These are phyloP conservation scores for Malania oleifera DNA, from an alignment of 164 flowering plant genomes.

Conservation along the genomic window DNA sequence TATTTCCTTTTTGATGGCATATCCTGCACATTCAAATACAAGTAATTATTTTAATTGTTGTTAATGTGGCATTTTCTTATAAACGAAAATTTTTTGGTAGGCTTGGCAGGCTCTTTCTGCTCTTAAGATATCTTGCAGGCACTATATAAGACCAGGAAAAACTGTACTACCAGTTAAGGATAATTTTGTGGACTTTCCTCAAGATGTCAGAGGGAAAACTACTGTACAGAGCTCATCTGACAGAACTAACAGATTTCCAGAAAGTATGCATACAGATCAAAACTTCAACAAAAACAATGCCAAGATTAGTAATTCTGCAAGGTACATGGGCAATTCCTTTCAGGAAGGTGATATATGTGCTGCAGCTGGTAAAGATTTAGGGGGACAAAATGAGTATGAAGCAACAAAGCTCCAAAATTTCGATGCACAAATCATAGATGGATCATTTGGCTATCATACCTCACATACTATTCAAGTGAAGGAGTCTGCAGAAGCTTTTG, in stretches of 20 bases:
- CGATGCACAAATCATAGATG: slow-evolving; percentile 14
- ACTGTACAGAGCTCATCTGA: slow-evolving; percentile 28
- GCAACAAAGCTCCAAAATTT: slow-evolving; percentile 17
- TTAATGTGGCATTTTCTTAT: not conserved
- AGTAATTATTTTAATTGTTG: not conserved
- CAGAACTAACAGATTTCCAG: slow-evolving; percentile 8
- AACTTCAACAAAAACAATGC: slow-evolving; percentile 18
- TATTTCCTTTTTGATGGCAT: not conserved
- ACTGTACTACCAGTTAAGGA: slow-evolving; percentile 37
- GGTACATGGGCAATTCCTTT: slow-evolving; percentile 9
- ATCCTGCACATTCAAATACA: not conserved
- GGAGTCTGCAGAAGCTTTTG: slow-evolving; percentile 16
- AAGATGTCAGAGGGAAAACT: slow-evolving; percentile 21
- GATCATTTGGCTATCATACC: slow-evolving; percentile 16
- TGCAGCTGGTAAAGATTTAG: slow-evolving; percentile 13
- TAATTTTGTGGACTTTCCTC: slow-evolving; percentile 15
- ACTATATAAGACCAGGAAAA: slow-evolving; percentile 68
- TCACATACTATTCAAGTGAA: slow-evolving; percentile 16
- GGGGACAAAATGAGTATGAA: slow-evolving; percentile 14
- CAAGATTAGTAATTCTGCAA: slow-evolving; percentile 18
- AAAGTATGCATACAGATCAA: slow-evolving; percentile 18
- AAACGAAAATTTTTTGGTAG: slow-evolving; percentile 35
- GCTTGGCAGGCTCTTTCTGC: slow-evolving; percentile 76
- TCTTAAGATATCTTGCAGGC: slow-evolving; percentile 43
- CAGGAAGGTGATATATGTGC: slow-evolving; percentile 13